phyloP scores from a whole-genome alignment of 2,329 filamentous ascomycete genomes.

The Oidium heveae region DNA sequence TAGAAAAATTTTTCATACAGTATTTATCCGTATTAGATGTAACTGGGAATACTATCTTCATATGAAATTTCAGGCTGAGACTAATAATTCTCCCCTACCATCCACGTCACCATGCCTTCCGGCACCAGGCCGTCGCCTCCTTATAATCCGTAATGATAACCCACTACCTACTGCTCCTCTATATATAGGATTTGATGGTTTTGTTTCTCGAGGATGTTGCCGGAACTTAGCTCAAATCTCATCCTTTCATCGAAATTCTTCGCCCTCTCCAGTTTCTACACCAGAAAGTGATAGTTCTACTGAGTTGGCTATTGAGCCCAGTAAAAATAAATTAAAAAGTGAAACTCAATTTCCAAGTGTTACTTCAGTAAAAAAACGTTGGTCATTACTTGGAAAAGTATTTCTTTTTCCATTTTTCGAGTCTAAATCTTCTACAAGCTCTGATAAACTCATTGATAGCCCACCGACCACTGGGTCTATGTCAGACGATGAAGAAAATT shows the following conservation, averaged over 20 bases:
- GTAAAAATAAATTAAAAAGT: neutral
- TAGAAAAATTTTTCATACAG: constrained; percentile 30
- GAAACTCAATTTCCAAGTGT: neutral
- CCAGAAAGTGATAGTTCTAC: neutral
- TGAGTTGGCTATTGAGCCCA: neutral
- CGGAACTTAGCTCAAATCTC: neutral
- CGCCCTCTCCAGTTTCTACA: neutral
- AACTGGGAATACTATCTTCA: constrained; percentile 38
- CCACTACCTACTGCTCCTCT: constrained; percentile 14
- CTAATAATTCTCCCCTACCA: constrained; percentile 21
- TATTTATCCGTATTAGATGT: constrained; percentile 30
- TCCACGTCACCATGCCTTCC: constrained; percentile 42
- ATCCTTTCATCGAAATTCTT: constrained; percentile 10
- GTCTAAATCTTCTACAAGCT: constrained; percentile 1
- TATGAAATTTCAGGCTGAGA: constrained; percentile 29
- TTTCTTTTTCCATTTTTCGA: constrained; percentile 21
- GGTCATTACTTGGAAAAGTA: constrained; percentile 38
- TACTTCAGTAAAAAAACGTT: constrained; percentile 25
- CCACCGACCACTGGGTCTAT: constrained; percentile 7
- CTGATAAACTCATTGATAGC: constrained; percentile 1
- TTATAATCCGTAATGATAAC: constrained; percentile 44
- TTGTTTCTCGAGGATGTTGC: constrained; percentile 11
- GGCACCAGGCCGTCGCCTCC: constrained; percentile 38
- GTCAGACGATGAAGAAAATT: neutral
- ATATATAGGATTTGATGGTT: constrained; percentile 39